These are phyloP conservation scores for Aspergillus egyptiacus DNA, from an alignment of 495 filamentous ascomycete genomes.

Conservation along the genomic window DNA sequence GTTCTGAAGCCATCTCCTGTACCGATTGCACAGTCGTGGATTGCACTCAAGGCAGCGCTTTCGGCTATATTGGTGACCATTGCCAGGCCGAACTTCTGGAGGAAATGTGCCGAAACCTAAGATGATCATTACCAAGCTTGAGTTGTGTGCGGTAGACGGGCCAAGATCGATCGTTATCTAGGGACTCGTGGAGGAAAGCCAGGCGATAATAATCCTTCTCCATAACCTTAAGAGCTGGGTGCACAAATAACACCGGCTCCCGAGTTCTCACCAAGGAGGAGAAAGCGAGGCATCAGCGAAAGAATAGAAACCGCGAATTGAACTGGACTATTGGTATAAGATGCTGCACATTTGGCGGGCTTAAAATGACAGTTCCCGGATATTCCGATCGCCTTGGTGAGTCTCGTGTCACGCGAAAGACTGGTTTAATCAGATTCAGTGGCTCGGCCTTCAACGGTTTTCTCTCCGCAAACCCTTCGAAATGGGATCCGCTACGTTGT, in stretches of 20 bases:
- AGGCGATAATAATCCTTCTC: neutral
- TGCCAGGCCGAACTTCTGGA: no score
- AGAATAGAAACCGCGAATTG: neutral
- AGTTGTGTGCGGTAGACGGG: no score
- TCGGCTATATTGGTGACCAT: no score
- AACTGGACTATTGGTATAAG: constrained; percentile 1
- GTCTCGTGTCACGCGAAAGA: neutral
- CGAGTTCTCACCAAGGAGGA: neutral
- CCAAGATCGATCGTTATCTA: no score
- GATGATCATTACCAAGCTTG: no score
- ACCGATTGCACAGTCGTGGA: no score
- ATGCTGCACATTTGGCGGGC: neutral
- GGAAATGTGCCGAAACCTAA: no score
- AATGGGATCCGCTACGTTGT: no score
- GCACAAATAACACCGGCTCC: neutral
- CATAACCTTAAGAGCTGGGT: neutral
- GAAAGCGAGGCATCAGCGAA: neutral
- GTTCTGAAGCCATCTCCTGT: no score
- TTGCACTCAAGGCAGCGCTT: no score
- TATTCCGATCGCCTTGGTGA: neutral
- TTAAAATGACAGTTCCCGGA: neutral
- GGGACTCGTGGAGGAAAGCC: no score
- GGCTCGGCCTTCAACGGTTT: constrained; percentile 3
- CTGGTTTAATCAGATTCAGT: neutral
- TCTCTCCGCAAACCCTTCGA: neutral